phyloP scores from a whole-genome alignment of 2,329 filamentous ascomycete genomes.

The Colletotrichum filicis region DNA sequence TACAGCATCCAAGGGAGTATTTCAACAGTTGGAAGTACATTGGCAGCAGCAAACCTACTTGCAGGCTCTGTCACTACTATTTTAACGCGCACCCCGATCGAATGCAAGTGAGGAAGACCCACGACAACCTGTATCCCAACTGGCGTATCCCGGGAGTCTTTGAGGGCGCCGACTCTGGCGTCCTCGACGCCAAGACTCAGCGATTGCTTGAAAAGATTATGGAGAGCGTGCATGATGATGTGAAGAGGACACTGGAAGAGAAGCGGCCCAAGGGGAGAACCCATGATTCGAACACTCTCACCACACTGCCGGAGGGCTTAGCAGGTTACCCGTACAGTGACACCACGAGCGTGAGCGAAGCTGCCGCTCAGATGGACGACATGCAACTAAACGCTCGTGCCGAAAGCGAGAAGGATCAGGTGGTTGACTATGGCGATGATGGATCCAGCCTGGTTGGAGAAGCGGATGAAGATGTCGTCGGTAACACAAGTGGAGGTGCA shows the following conservation, averaged over 20 bases:
- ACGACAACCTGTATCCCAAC: conserved; percentile 50
- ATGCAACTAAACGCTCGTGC: neutral
- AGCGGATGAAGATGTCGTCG: neutral
- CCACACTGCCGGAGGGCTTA: conserved; percentile 4
- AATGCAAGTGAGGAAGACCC: conserved; percentile 42
- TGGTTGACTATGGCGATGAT: neutral
- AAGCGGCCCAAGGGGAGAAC: conserved; percentile 41
- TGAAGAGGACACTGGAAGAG: conserved; percentile 41
- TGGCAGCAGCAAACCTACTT: conserved; percentile 54
- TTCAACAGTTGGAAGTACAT: conserved; percentile 49
- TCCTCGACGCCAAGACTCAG: conserved; percentile 23
- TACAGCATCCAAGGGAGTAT: conserved; percentile 37
- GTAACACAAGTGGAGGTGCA: neutral
- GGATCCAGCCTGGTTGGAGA: neutral
- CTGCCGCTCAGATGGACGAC: neutral
- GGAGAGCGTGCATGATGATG: conserved; percentile 41
- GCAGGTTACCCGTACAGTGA: neutral
- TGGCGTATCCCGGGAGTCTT: conserved; percentile 51
- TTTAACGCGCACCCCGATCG: conserved; percentile 41
- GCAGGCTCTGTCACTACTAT: conserved; percentile 50
- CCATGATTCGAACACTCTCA: conserved; percentile 46
- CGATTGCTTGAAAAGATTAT: conserved; percentile 42
- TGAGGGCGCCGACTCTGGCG: conserved; percentile 9
- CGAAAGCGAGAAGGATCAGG: neutral
- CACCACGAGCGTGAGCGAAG: neutral